phyloP scores from a whole-genome alignment of 768 basidiomycete genomes.

The Mycena maculata region DNA sequence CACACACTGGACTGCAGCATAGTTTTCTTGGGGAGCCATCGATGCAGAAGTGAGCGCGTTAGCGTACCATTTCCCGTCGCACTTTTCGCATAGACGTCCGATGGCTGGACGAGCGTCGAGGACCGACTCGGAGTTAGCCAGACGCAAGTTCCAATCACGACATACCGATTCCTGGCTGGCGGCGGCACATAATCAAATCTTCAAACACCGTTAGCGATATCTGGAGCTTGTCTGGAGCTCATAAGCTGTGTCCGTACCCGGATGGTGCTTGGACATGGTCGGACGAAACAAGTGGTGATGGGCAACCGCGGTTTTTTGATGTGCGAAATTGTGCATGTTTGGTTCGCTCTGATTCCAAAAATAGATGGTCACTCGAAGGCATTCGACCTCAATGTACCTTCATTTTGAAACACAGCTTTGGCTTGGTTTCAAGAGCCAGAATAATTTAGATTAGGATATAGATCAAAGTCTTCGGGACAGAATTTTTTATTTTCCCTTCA shows the following conservation, averaged over 20 bases:
- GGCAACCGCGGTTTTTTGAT: neutral
- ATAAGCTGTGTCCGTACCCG: slow-evolving; percentile 60
- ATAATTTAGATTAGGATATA: no score
- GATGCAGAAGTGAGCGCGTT: neutral
- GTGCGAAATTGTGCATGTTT: slow-evolving; percentile 3
- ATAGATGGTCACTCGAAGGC: no score
- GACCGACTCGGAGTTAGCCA: slow-evolving; percentile 9
- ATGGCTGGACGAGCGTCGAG: slow-evolving; percentile 91
- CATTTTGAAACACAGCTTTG: no score
- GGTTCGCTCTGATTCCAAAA: no score
- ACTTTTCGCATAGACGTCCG: slow-evolving; percentile 98
- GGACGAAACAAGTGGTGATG: neutral
- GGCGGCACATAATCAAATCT: slow-evolving; percentile 99
- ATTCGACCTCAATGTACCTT: no score
- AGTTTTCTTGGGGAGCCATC: neutral
- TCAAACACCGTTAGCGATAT: slow-evolving; percentile 37
- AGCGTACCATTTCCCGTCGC: slow-evolving; percentile 97
- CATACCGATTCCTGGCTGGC: slow-evolving; percentile 96
- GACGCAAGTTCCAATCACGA: slow-evolving; percentile 13
- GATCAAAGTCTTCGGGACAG: no score
- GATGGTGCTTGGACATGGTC: slow-evolving; percentile 91
- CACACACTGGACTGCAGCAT: slow-evolving; percentile 87
- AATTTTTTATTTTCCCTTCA: no score
- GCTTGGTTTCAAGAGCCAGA: no score
- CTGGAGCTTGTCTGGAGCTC: neutral